These are phyloP conservation scores for Skeletonema potamos DNA, from an alignment of 108 stramenopile genomes.

Conservation along the genomic window DNA sequence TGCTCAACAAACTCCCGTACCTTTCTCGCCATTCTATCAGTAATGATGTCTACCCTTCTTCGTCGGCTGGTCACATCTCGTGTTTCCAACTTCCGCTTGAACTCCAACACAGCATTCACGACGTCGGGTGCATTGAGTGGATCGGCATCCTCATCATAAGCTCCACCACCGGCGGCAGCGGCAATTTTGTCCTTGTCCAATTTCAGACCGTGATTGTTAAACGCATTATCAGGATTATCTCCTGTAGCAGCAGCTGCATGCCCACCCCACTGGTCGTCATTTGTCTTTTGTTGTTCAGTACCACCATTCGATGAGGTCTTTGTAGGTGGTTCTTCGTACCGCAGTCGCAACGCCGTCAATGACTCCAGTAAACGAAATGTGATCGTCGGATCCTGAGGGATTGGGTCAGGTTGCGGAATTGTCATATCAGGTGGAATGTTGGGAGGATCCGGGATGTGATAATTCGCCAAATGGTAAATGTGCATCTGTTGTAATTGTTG, in stretches of 20 bases:
- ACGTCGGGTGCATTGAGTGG: conserved; percentile 81
- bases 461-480: conserved; percentile 25
- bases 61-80: conserved; percentile 39
- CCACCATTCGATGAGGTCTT: background rate
- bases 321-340: conserved; percentile 10
- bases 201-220: background rate
- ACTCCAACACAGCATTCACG: conserved; percentile 70
- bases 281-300: background rate
- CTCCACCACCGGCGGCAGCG: conserved; percentile 56
- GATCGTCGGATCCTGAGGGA: conserved; percentile 27
- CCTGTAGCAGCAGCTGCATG: conserved; percentile 34
- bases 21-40: conserved; percentile 52
- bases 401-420: conserved; percentile 23
- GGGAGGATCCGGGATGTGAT: conserved; percentile 36
- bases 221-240: background rate
- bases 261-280: conserved; percentile 30
- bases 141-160: conserved; percentile 81
- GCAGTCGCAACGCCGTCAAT: conserved; percentile 26
- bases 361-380: conserved; percentile 24
- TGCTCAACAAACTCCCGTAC: conserved; percentile 58
- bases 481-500: conserved; percentile 5
- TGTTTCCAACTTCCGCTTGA: conserved; percentile 61
- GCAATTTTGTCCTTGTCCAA: conserved; percentile 41
- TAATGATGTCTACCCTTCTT: conserved; percentile 53
- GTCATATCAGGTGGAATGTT: conserved; percentile 42